Evolutionary conservation across 495 filamentous ascomycete genomes (phyloP).

Genomic region (Xylaria bambusicola): DNA sequence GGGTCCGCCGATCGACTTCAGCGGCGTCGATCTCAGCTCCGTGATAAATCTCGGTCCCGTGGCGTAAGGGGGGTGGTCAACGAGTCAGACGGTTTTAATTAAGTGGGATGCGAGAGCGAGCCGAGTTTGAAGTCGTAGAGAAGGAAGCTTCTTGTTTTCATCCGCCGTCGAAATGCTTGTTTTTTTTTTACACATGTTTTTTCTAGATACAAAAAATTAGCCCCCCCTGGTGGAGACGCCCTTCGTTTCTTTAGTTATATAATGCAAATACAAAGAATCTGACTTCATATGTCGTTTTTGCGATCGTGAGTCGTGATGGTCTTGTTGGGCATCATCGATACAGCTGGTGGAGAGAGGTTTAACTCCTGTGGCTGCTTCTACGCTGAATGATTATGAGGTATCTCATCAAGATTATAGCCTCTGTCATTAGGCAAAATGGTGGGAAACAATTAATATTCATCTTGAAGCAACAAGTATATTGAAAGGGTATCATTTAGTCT

Average conservation of each 20-base stretch:
- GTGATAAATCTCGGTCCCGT: constrained; percentile 32
- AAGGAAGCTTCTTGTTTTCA: too few relatives aligned
- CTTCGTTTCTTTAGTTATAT: constrained; percentile 6
- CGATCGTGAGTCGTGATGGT: too few relatives aligned
- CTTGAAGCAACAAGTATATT: background rate
- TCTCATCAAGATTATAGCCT: too few relatives aligned
- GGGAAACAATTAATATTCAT: too few relatives aligned
- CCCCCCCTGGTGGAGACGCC: constrained; percentile 11
- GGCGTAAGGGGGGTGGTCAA: background rate
- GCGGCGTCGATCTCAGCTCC: constrained; percentile 31
- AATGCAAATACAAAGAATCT: constrained; percentile 6
- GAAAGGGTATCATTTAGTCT: constrained; percentile 16
- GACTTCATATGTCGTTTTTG: too few relatives aligned
- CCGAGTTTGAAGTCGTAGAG: background rate
- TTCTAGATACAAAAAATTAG: background rate
- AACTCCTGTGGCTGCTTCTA: too few relatives aligned
- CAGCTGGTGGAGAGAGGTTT: too few relatives aligned
- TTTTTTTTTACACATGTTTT: constrained; percentile 5
- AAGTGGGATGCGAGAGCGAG: background rate
- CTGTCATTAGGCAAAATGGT: too few relatives aligned
- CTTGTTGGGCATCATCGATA: too few relatives aligned
- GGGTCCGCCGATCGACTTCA: constrained; percentile 33
- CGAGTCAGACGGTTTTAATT: background rate
- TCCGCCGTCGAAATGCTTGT: background rate
- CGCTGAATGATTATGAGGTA: too few relatives aligned